phyloP scores from a whole-genome alignment of 192 early-diverging fungal species.

The Backusella australiensis region DNA sequence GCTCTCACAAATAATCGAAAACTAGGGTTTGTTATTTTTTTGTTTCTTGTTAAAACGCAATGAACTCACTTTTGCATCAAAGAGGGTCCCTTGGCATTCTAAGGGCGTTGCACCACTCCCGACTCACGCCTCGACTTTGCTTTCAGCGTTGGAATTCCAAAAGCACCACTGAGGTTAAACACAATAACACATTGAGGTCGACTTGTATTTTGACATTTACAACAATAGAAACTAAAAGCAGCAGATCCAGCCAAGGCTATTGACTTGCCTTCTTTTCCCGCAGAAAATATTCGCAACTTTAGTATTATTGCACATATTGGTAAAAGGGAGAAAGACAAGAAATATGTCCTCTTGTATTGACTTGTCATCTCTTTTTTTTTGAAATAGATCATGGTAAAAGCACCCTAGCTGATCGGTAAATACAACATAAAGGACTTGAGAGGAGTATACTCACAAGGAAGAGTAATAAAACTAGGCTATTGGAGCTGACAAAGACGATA shows the following conservation, averaged over 20 bases:
- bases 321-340: constrained; percentile 12
- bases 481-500: constrained; percentile 91
- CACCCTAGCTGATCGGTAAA: constrained; percentile 83
- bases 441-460: too few relatives aligned
- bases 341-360: too few relatives aligned
- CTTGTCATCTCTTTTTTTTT: too few relatives aligned
- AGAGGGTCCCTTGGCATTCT: not conserved
- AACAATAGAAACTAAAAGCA: constrained; percentile 34
- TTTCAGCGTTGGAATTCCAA: constrained; percentile 22
- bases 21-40: not conserved
- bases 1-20: not conserved
- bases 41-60: not conserved
- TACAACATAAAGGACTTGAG: not conserved
- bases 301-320: constrained; percentile 83
- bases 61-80: not conserved
- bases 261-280: constrained; percentile 66
- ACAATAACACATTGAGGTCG: not conserved
- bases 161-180: constrained; percentile 24
- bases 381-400: constrained; percentile 80
- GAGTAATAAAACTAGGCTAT: constrained; percentile 46
- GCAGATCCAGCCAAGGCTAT: constrained; percentile 33
- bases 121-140: not conserved
- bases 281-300: constrained; percentile 90
- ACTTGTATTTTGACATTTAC: not conserved
- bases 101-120: too few relatives aligned